A percentile compares a stretch with the other conserved stretches of the same genome.
Evolutionary conservation across 2,329 filamentous ascomycete genomes (phyloP).

Genomic region (Thermoascus crustaceus): DNA sequence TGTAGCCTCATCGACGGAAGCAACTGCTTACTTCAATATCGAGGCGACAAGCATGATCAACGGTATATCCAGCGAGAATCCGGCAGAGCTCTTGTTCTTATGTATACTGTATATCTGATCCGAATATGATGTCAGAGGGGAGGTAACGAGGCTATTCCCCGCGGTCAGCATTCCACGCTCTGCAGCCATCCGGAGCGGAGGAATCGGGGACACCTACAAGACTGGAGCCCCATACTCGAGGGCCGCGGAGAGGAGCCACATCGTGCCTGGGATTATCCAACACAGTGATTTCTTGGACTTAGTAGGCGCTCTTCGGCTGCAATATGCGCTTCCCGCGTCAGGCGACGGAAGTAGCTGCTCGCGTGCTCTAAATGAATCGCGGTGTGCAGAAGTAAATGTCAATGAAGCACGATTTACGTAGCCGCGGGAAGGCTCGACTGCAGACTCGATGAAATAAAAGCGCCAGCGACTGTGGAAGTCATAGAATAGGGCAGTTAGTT

Average conservation of each 20-base stretch:
- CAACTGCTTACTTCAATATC: slow-evolving; percentile 48
- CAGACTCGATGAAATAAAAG: too few relatives aligned
- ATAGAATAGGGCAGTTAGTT: too few relatives aligned
- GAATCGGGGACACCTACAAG: slow-evolving; percentile 31
- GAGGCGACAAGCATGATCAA: slow-evolving; percentile 60
- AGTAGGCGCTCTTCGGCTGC: too few relatives aligned
- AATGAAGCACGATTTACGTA: too few relatives aligned
- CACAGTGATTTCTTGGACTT: too few relatives aligned
- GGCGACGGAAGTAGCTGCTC: too few relatives aligned
- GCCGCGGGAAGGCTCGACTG: too few relatives aligned
- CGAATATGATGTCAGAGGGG: slow-evolving; percentile 57
- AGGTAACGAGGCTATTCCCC: slow-evolving; percentile 47
- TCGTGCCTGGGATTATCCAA: slow-evolving; percentile 12
- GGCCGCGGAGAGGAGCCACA: slow-evolving; percentile 32
- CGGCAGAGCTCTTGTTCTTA: slow-evolving; percentile 50
- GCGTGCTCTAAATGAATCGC: too few relatives aligned
- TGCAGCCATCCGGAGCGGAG: slow-evolving; percentile 1
- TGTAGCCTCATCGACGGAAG: neutral
- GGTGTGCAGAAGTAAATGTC: too few relatives aligned
- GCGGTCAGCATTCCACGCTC: slow-evolving; percentile 8
- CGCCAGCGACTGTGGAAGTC: too few relatives aligned
- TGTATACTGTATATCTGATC: slow-evolving; percentile 61
- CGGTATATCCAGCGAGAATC: slow-evolving; percentile 59
- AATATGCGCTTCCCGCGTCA: neutral
- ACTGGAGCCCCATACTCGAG: slow-evolving; percentile 42